Evolutionary conservation across 2,329 filamentous ascomycete genomes (phyloP).

Genomic region (Colletotrichum sp.): DNA sequence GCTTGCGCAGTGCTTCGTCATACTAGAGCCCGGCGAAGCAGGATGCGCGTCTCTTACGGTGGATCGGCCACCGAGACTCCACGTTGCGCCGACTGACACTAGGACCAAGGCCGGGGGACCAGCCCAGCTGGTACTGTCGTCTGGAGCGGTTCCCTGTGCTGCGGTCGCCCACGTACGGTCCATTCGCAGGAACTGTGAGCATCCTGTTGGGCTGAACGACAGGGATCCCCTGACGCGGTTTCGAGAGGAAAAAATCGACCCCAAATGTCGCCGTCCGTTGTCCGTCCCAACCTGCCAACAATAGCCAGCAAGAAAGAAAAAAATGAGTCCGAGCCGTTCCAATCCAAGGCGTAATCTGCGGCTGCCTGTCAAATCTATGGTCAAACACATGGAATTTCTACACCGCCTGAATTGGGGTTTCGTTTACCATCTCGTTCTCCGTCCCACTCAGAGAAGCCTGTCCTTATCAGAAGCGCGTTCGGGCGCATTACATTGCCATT

Average conservation of each 20-base stretch:
- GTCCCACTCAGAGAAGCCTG: slow-evolving; percentile 11
- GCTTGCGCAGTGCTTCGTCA: slow-evolving; percentile 1
- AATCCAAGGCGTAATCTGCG: background rate
- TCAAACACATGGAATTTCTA: background rate
- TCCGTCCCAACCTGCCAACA: background rate
- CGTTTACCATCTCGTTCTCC: background rate
- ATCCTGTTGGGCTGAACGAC: slow-evolving; percentile 23
- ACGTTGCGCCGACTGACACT: slow-evolving; percentile 3
- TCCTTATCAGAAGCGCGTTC: slow-evolving; percentile 16
- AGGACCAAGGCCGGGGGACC: background rate
- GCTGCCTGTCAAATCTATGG: background rate
- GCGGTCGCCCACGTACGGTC: slow-evolving; percentile 4
- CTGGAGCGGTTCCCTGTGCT: background rate
- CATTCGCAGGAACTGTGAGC: background rate
- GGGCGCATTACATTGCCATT: background rate
- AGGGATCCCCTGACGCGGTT: slow-evolving; percentile 18
- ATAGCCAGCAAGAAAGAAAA: background rate
- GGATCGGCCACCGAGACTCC: background rate
- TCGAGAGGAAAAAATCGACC: slow-evolving; percentile 8
- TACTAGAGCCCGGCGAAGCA: background rate
- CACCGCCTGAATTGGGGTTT: slow-evolving; percentile 2
- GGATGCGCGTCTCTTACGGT: background rate
- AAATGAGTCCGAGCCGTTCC: slow-evolving; percentile 5
- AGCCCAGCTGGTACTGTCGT: slow-evolving; percentile 1
- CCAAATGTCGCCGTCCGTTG: slow-evolving; percentile 4